phyloP scores from a whole-genome alignment of 257 asterid species.

The Przewalskia tangutica region DNA sequence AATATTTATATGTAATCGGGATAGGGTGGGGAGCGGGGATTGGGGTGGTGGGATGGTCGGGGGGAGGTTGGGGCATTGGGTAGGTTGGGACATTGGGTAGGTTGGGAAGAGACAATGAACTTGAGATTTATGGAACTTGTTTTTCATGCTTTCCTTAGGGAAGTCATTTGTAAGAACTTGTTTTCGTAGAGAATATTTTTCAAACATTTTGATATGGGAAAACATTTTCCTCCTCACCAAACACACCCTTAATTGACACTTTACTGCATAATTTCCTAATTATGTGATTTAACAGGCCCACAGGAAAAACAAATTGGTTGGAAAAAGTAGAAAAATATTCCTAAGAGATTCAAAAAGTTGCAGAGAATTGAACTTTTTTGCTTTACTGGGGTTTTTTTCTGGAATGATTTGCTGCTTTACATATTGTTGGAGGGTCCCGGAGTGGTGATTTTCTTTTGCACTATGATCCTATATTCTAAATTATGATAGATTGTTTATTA shows the following conservation, averaged over 20 bases:
- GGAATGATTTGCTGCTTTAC: background rate
- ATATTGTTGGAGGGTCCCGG: background rate
- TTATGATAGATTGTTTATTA: background rate
- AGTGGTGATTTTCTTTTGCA: background rate
- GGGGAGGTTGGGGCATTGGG: no score
- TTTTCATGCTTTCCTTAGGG: no score
- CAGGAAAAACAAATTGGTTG: background rate
- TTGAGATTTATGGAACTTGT: no score
- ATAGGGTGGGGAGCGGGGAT: no score
- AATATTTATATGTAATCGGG: no score
- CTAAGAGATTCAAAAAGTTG: slow-evolving; percentile 1
- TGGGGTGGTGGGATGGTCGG: no score
- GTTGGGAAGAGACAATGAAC: no score
- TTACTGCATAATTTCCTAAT: background rate
- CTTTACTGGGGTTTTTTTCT: background rate
- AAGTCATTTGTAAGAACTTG: no score
- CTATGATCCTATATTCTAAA: background rate
- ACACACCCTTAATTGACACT: background rate
- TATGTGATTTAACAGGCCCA: background rate
- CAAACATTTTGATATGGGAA: no score
- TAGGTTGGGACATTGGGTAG: no score
- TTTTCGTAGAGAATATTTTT: no score
- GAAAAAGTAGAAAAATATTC: background rate
- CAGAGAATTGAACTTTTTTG: background rate
- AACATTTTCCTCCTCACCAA: no score